A percentile compares a stretch with the other conserved stretches of the same genome.
Evolutionary conservation across 2,329 filamentous ascomycete species (phyloP).

Genomic region (Aspergillus sp.): DNA sequence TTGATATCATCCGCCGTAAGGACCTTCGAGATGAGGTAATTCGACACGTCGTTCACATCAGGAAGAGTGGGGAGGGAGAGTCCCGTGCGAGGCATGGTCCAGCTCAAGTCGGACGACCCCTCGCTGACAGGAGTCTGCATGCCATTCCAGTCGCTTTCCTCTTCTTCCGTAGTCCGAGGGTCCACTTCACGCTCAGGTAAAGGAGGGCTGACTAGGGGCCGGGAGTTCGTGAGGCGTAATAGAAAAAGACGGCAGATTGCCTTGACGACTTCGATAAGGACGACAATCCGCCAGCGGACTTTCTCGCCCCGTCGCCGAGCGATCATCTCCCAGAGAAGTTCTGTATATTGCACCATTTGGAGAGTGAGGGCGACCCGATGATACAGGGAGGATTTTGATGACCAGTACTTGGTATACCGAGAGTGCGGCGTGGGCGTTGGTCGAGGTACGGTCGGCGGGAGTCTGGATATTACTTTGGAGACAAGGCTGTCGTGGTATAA

Average conservation of each 20-base stretch:
- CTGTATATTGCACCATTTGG: constrained; percentile 90
- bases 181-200: constrained; percentile 83
- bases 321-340: constrained; percentile 96
- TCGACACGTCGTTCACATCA: constrained; percentile 75
- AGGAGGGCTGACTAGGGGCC: constrained; percentile 78
- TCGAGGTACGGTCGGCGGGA: constrained; percentile 52
- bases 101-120: constrained; percentile 54
- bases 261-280: constrained; percentile 82
- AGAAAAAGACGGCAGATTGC: constrained; percentile 79
- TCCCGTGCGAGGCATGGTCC: constrained; percentile 93
- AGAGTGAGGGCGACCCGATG: constrained; percentile 76
- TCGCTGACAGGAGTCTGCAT: constrained; percentile 46
- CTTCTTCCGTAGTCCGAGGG: constrained; percentile 56
- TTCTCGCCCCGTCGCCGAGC: constrained; percentile 80
- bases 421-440: constrained; percentile 58
- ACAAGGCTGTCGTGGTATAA: constrained; percentile 91
- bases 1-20: constrained; percentile 96
- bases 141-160: constrained; percentile 45
- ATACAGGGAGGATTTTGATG: constrained; percentile 66
- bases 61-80: constrained; percentile 81
- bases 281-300: constrained; percentile 80
- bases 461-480: constrained; percentile 59
- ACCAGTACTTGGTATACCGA: constrained; percentile 65
- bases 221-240: constrained; percentile 75
- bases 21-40: constrained; percentile 84